These are phyloP conservation scores for Penicillium brevicompactum DNA, from an alignment of 2,329 filamentous ascomycete genomes.

Conservation along the genomic window DNA sequence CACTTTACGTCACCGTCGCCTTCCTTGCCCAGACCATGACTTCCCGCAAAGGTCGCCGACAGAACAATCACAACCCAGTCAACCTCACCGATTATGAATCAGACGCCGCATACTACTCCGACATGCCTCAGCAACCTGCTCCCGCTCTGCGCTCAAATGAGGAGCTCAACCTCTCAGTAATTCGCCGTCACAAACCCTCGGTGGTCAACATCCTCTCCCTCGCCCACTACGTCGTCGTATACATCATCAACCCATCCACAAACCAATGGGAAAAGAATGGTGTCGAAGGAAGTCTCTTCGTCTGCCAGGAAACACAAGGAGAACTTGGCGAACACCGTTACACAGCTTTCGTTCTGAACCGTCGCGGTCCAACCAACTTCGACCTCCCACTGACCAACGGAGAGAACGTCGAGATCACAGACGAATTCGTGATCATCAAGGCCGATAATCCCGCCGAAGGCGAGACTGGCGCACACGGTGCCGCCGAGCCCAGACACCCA, in stretches of 20 bases:
- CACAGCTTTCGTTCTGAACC: slow-evolving; percentile 70
- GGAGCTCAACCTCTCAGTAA: slow-evolving; percentile 82
- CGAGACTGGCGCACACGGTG: slow-evolving; percentile 23
- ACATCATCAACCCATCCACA: slow-evolving; percentile 69
- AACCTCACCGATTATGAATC: slow-evolving; percentile 64
- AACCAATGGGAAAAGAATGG: slow-evolving; percentile 81
- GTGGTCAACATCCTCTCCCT: slow-evolving; percentile 75
- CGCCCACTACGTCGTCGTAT: slow-evolving; percentile 83
- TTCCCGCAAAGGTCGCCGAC: slow-evolving; percentile 35
- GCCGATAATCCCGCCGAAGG: slow-evolving; percentile 39
- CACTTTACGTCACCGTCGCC: background rate
- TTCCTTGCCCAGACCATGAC: slow-evolving; percentile 27
- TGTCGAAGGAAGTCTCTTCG: slow-evolving; percentile 85
- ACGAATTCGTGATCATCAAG: slow-evolving; percentile 63
- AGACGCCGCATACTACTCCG: slow-evolving; percentile 57
- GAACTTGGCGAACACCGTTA: slow-evolving; percentile 51
- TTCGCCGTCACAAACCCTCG: slow-evolving; percentile 77
- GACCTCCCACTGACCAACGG: slow-evolving; percentile 61
- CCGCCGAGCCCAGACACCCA: slow-evolving; percentile 13
- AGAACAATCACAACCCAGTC: slow-evolving; percentile 27
- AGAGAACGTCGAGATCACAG: slow-evolving; percentile 65
- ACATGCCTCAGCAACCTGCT: slow-evolving; percentile 40
- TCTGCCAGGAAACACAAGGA: slow-evolving; percentile 65
- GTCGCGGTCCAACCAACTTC: slow-evolving; percentile 71
- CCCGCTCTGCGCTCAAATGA: slow-evolving; percentile 68